These are phyloP conservation scores for Hypoxylon crocopeplum DNA, from an alignment of 495 filamentous ascomycete genomes.

Conservation along the genomic window DNA sequence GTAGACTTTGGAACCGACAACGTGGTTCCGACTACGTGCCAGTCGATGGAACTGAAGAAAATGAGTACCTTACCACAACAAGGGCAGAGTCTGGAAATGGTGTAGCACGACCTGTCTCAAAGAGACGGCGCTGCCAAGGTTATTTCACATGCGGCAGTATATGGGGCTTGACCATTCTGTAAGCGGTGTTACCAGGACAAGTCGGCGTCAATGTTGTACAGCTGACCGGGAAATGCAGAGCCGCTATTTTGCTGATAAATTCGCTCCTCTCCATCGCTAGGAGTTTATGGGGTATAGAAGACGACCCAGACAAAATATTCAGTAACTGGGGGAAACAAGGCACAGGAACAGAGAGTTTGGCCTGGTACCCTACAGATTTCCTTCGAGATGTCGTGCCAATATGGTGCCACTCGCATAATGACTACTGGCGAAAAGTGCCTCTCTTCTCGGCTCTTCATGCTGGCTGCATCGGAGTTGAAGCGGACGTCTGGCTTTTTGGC, in stretches of 20 bases:
- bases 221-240: slow-evolving; percentile 37
- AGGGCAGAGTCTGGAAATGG: slow-evolving; percentile 1
- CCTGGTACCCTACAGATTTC: slow-evolving; percentile 78
- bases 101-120: neutral
- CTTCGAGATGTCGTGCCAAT: slow-evolving; percentile 73
- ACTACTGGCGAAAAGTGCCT: slow-evolving; percentile 87
- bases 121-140: slow-evolving; percentile 8
- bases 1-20: slow-evolving; percentile 26
- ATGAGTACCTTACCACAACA: slow-evolving; percentile 9
- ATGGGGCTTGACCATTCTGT: slow-evolving; percentile 45
- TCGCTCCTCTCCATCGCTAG: slow-evolving; percentile 59
- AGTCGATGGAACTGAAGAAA: slow-evolving; percentile 21
- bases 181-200: slow-evolving; percentile 19
- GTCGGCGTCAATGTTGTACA: neutral
- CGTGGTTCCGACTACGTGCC: slow-evolving; percentile 19
- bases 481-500: slow-evolving; percentile 85
- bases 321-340: slow-evolving; percentile 60
- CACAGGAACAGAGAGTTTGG: slow-evolving; percentile 54
- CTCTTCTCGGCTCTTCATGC: slow-evolving; percentile 67
- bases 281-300: slow-evolving; percentile 58
- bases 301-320: slow-evolving; percentile 62
- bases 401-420: slow-evolving; percentile 83
- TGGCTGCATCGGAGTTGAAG: slow-evolving; percentile 78
- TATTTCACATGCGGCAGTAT: slow-evolving; percentile 26
- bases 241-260: slow-evolving; percentile 44